These are phyloP conservation scores for Coemansia aciculifera DNA, from an alignment of 192 early-diverging fungal genomes.

Conservation along the genomic window DNA sequence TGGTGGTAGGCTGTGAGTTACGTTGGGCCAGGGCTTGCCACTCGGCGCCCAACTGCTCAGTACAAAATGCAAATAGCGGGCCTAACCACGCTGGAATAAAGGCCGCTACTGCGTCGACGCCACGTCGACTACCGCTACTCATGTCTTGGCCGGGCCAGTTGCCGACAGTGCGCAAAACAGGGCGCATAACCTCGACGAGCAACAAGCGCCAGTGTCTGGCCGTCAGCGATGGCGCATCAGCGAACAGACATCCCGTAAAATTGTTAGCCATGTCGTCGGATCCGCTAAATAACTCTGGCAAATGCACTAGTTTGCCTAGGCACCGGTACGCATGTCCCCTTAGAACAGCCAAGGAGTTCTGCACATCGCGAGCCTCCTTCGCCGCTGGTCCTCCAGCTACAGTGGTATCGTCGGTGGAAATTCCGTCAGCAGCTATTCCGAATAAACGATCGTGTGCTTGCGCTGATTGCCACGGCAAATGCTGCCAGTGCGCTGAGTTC, in stretches of 20 bases:
- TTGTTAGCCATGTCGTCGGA: conserved; percentile 6
- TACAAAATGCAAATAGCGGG: conserved; percentile 36
- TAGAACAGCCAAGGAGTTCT: conserved; percentile 24
- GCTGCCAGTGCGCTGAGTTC: conserved; percentile 31
- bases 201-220: conserved; percentile 41
- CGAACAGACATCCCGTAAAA: conserved; percentile 38
- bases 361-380: conserved; percentile 1
- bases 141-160: conserved; percentile 38
- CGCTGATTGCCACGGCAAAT: conserved; percentile 32
- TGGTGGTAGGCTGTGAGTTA: not conserved
- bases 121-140: too few relatives aligned
- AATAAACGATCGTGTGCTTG: conserved; percentile 25
- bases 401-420: not conserved
- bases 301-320: conserved; percentile 18
- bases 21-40: conserved; percentile 18
- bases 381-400: not conserved
- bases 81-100: conserved; percentile 33
- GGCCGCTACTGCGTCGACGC: not conserved
- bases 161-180: conserved; percentile 21
- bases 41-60: conserved; percentile 14
- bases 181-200: conserved; percentile 26
- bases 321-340: conserved; percentile 42
- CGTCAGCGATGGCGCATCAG: conserved; percentile 29
- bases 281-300: conserved; percentile 23
- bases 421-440: conserved; percentile 15